Percentiles rank a stretch among this genome's conserved stretches.
Evolutionary conservation across 345 rosid genomes (phyloP).

Genomic region (Citrus inodora): DNA sequence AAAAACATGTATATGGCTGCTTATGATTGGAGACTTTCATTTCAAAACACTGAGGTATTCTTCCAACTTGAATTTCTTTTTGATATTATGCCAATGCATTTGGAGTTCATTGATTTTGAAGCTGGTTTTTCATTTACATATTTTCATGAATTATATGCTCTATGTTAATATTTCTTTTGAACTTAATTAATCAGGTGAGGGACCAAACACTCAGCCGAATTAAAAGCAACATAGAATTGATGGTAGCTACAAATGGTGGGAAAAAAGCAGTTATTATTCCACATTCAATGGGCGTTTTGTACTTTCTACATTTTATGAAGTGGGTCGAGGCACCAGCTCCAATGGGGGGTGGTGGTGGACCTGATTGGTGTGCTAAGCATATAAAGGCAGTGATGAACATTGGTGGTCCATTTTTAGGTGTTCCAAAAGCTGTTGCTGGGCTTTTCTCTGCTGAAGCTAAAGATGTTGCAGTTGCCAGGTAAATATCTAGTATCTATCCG

Average conservation of each 20-base stretch:
- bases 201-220: slow-evolving; percentile 63
- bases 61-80: neutral
- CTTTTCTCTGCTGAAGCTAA: slow-evolving; percentile 59
- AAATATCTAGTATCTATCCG: neutral
- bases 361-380: slow-evolving; percentile 67
- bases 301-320: slow-evolving; percentile 76
- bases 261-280: slow-evolving; percentile 64
- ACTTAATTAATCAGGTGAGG: slow-evolving; percentile 44
- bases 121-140: neutral
- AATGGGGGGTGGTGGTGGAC: slow-evolving; percentile 72
- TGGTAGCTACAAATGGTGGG: slow-evolving; percentile 65
- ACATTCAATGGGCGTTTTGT: slow-evolving; percentile 71
- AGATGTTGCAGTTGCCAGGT: slow-evolving; percentile 70
- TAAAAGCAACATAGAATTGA: slow-evolving; percentile 65
- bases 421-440: slow-evolving; percentile 57
- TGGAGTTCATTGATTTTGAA: neutral
- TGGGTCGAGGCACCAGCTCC: slow-evolving; percentile 81
- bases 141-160: neutral
- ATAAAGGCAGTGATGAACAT: slow-evolving; percentile 67
- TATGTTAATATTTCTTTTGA: neutral
- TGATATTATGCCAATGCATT: neutral
- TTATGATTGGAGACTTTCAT: slow-evolving; percentile 75
- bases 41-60: slow-evolving; percentile 67
- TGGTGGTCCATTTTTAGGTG: slow-evolving; percentile 73
- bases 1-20: slow-evolving; percentile 80